A percentile compares a stretch with the other conserved stretches of the same genome.
These are phyloP conservation scores for Chaetomiaceae sp. DNA, from an alignment of 2,329 filamentous ascomycete genomes.

Conservation along the genomic window DNA sequence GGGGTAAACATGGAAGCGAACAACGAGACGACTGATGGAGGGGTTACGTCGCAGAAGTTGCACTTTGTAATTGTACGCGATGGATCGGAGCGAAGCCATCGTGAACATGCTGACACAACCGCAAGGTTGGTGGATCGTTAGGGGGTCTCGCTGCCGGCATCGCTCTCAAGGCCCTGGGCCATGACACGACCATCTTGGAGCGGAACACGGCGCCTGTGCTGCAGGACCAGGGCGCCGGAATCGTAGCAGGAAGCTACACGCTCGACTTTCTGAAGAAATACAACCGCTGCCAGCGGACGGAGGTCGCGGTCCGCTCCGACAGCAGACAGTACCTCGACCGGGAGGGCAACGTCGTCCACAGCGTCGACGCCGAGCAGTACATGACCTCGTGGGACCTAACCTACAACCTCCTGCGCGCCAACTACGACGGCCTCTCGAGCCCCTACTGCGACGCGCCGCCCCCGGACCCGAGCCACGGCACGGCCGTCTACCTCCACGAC, in stretches of 20 bases:
- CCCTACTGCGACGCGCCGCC: slow-evolving; percentile 31
- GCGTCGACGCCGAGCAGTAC: slow-evolving; percentile 34
- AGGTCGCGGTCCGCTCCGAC: slow-evolving; percentile 30
- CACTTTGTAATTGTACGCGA: slow-evolving; percentile 19
- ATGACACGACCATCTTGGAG: slow-evolving; percentile 42
- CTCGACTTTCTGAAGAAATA: slow-evolving; percentile 40
- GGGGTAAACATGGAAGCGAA: background rate
- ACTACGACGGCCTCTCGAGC: slow-evolving; percentile 38
- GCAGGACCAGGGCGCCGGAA: slow-evolving; percentile 45
- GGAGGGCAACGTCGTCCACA: slow-evolving; percentile 32
- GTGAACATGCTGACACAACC: background rate
- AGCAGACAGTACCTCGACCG: slow-evolving; percentile 34
- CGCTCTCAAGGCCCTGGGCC: slow-evolving; percentile 38
- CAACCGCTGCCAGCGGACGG: slow-evolving; percentile 35
- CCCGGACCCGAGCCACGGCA: slow-evolving; percentile 27
- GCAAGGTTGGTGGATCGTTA: slow-evolving; percentile 40
- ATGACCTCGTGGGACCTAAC: slow-evolving; percentile 48
- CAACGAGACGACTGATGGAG: background rate
- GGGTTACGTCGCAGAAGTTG: slow-evolving; percentile 7
- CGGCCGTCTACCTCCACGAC: slow-evolving; percentile 32
- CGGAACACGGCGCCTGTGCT: slow-evolving; percentile 40
- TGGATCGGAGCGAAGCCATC: background rate
- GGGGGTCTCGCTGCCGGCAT: slow-evolving; percentile 38
- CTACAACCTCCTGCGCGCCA: slow-evolving; percentile 42
- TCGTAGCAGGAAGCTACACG: slow-evolving; percentile 42